Evolutionary conservation across 495 filamentous ascomycete genomes (phyloP).

Genomic region (Xylaria sp.): DNA sequence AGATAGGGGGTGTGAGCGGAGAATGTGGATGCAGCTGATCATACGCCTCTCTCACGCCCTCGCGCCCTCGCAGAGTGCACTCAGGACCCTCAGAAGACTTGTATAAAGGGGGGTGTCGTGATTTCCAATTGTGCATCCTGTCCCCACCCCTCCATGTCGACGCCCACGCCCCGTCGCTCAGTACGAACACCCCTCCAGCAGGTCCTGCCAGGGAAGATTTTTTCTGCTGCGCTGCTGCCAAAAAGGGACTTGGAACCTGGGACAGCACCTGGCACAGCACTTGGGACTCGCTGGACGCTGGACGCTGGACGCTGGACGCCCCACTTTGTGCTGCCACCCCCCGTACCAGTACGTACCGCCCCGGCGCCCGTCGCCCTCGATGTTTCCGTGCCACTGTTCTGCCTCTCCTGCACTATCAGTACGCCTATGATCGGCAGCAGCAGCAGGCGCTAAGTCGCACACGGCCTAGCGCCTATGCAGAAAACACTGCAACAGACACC

Average conservation of each 20-base stretch:
- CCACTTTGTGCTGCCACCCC: conserved; percentile 12
- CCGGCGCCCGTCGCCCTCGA: background rate
- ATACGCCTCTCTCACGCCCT: conserved; percentile 25
- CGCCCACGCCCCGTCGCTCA: background rate
- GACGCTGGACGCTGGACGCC: no score
- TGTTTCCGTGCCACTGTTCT: conserved; percentile 13
- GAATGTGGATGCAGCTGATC: conserved; percentile 27
- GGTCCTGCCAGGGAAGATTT: conserved; percentile 17
- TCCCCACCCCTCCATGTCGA: conserved; percentile 16
- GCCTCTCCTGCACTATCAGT: no score
- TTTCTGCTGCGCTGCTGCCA: conserved; percentile 30
- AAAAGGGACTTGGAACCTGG: conserved; percentile 26
- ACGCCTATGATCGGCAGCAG: conserved; percentile 28
- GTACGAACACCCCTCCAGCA: conserved; percentile 9
- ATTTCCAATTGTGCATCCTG: conserved; percentile 29
- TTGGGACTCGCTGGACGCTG: no score
- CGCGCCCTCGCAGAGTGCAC: conserved; percentile 3
- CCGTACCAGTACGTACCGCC: background rate
- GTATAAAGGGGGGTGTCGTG: conserved; percentile 29
- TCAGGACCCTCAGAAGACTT: conserved; percentile 13
- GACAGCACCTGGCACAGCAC: no score
- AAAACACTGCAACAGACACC: conserved; percentile 25
- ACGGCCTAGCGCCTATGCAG: conserved; percentile 28
- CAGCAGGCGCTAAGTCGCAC: conserved; percentile 15
- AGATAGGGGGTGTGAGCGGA: conserved; percentile 26